phyloP scores from a whole-genome alignment of 176 grass and related monocot species.

The Phragmites australis region DNA sequence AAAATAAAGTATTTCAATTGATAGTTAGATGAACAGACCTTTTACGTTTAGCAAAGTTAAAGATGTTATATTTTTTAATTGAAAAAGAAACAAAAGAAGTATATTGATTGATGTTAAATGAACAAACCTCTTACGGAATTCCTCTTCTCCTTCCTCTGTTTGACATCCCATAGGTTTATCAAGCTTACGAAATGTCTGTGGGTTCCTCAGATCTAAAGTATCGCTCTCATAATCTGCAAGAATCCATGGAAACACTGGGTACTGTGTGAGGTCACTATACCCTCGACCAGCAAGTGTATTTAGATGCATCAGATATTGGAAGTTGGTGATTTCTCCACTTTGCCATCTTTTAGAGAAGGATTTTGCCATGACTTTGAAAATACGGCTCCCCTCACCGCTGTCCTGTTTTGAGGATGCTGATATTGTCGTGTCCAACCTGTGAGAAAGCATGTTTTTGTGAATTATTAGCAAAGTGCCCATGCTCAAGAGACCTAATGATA shows the following conservation, averaged over 20 bases:
- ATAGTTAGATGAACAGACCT: conserved; percentile 15
- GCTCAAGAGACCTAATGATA: conserved; percentile 30
- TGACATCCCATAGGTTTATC: conserved; percentile 99
- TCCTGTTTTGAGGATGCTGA: conserved; percentile 95
- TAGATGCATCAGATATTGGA: conserved; percentile 99
- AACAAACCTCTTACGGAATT: conserved; percentile 90
- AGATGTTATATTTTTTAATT: neutral
- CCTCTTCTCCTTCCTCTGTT: conserved; percentile 86
- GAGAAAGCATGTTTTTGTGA: conserved; percentile 14
- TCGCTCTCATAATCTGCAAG: conserved; percentile 95
- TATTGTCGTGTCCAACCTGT: conserved; percentile 98
- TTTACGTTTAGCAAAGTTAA: conserved; percentile 1
- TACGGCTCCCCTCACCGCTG: conserved; percentile 79
- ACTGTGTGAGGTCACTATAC: conserved; percentile 97
- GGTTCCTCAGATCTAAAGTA: conserved; percentile 78
- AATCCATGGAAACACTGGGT: conserved; percentile 99
- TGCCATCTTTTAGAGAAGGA: conserved; percentile 99
- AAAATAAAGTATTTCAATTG: conserved; percentile 26
- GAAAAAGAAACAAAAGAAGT: conserved; percentile 35
- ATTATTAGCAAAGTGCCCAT: conserved; percentile 18
- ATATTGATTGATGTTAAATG: conserved; percentile 16
- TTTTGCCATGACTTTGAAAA: conserved; percentile 83
- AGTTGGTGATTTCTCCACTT: conserved; percentile 98
- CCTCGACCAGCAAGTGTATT: conserved; percentile 97
- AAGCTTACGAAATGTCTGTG: conserved; percentile 85